Evolutionary conservation across 768 basidiomycete species (phyloP).

Genomic region (Hemileccinum rubropunctum): DNA sequence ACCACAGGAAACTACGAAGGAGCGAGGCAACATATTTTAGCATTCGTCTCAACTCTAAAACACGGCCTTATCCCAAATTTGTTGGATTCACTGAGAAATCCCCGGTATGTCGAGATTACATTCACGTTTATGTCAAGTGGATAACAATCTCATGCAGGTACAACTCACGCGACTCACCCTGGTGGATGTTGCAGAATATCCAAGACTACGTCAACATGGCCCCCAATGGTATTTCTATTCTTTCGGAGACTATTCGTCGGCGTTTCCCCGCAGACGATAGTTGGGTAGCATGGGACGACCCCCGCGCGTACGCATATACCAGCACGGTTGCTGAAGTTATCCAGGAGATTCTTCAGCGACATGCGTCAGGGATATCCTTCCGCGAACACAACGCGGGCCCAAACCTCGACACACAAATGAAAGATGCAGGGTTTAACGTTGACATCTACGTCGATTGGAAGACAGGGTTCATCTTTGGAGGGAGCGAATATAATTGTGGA

Average conservation of each 20-base stretch:
- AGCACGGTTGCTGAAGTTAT: conserved; percentile 91
- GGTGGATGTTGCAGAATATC: conserved; percentile 99
- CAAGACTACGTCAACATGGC: conserved; percentile 87
- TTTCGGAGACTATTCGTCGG: conserved; percentile 82
- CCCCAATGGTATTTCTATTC: conserved; percentile 78
- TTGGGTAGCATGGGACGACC: conserved; percentile 91
- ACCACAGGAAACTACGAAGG: conserved; percentile 87
- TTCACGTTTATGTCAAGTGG: not conserved
- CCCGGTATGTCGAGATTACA: conserved; percentile 50
- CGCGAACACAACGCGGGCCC: conserved; percentile 96
- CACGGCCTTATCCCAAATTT: conserved; percentile 97
- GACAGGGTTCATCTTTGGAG: conserved; percentile 87
- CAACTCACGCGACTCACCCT: conserved; percentile 96
- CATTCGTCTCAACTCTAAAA: conserved; percentile 90
- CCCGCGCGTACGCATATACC: conserved; percentile 75
- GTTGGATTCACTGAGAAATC: conserved; percentile 82
- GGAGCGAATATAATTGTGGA: conserved; percentile 82
- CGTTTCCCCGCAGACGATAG: conserved; percentile 93
- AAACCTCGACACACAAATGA: conserved; percentile 98
- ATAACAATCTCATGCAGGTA: conserved; percentile 46
- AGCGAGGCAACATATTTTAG: conserved; percentile 86
- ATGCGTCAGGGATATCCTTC: conserved; percentile 90
- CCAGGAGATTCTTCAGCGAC: conserved; percentile 94
- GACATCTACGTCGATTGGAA: conserved; percentile 94
- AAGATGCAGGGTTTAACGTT: conserved; percentile 87